Conservation (phyloP, 176 grass and related monocot genomes). For the Oryza longistaminata region DNA sequence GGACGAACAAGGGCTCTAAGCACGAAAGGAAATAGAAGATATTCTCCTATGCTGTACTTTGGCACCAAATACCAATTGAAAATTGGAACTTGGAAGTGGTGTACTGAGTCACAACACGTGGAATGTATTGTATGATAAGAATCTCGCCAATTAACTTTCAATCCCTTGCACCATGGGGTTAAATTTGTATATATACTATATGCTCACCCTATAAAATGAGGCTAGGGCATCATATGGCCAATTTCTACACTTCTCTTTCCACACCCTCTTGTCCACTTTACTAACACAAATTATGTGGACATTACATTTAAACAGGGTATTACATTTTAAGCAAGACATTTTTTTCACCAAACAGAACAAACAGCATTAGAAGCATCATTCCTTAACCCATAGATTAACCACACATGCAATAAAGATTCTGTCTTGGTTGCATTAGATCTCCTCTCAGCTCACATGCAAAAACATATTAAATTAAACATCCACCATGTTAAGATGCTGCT, state of each 20-base stretch:
- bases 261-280: not conserved
- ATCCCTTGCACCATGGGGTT: not conserved
- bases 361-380: slow-evolving; percentile 18
- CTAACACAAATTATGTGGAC: not conserved
- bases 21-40: not conserved
- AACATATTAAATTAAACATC: slow-evolving; percentile 29
- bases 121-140: not conserved
- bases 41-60: not conserved
- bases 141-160: not conserved
- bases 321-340: not conserved
- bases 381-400: slow-evolving; percentile 27
- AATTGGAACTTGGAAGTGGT: not conserved
- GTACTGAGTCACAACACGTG: not conserved
- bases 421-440: slow-evolving; percentile 25
- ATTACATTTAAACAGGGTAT: not conserved
- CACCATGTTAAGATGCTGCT: slow-evolving; percentile 24
- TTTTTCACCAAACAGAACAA: not conserved
- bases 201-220: not conserved
- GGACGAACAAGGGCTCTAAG: not conserved
- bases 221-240: not conserved
- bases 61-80: not conserved
- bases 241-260: not conserved
- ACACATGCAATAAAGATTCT: slow-evolving; percentile 16
- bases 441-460: slow-evolving; percentile 32
- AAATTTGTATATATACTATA: not conserved